Evolutionary conservation across 495 filamentous ascomycete species (phyloP), one percentile per base, ranked within the genome.

Genomic region (Penicillium herquei): DNA sequence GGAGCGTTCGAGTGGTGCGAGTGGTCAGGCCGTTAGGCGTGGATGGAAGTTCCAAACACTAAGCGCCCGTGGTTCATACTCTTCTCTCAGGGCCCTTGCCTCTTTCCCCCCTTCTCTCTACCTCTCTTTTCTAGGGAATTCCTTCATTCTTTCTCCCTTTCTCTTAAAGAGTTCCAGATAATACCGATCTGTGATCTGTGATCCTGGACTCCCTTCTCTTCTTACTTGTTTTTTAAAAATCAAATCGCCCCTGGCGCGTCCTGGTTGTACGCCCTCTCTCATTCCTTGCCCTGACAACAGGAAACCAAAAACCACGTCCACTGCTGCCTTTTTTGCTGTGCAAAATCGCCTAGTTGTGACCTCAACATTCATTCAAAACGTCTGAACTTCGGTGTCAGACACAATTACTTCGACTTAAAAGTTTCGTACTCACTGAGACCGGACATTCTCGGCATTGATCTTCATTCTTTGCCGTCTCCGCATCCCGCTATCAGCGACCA

Each of bases 151-250:
- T 63, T 51, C 41, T 64, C 56, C 59, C 42, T 67, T 64, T 59
- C 58, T 53, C 59, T 39, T 60, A 63, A 56, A 63, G 66, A 49
- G 46, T 49, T 31, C 69, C 74, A 56, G 65, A 67, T 68, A 59
- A 62, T 56, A 68, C 30, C 66, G 59, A 71, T 40, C 70, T 65
- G 60, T 73, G 67, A 64, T 67, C 67, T 60, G 71, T 71, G 64
- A 75, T 75, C 71, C 65, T 74, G 63, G 66, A 65, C 68, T 70
- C 70, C 47, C 62, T 67, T 63, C 63, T 64, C 49, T 63, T 41
- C 11, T 39, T 32, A 32, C 16, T 21, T 41, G 37, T 7, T 43
- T 56, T 56, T 42, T 42, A 14, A 45, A n/a, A 17, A 42, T 63
- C 51, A 60, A 56, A 49, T 52, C 57, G 51, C 59, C 54, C 48